Evolutionary conservation across 176 grass and related monocot species (phyloP).

Genomic region (Raddia distichophylla): DNA sequence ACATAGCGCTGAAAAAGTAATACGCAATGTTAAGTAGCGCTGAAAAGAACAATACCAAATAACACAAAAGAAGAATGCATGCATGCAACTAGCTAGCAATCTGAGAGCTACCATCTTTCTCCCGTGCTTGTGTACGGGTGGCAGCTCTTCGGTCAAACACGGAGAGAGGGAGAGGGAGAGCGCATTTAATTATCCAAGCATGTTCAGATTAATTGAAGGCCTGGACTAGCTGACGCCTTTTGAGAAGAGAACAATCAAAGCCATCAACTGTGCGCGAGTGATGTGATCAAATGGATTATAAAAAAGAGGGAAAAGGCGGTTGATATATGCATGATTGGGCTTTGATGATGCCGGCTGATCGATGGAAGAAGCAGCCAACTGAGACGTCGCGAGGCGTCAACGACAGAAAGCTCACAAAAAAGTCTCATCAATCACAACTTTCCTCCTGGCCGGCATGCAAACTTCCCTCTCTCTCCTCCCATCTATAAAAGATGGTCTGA

Average conservation of each 20-base stretch:
- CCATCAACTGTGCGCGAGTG: not conserved
- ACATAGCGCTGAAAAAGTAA: no score
- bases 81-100: not conserved
- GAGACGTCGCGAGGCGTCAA: not conserved
- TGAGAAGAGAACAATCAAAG: conserved; percentile 40
- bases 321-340: conserved; percentile 45
- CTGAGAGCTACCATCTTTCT: not conserved
- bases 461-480: not conserved
- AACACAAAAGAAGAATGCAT: not conserved
- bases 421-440: conserved; percentile 28
- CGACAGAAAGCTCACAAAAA: conserved; percentile 26
- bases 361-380: not conserved
- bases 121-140: not conserved
- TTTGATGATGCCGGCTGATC: conserved; percentile 32
- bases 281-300: conserved; percentile 18
- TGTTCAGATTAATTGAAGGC: conserved; percentile 3
- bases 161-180: not conserved
- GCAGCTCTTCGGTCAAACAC: conserved; percentile 29
- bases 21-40: no score
- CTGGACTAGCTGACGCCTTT: not conserved
- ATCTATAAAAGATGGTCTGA: not conserved
- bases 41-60: no score
- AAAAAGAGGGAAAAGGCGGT: not conserved
- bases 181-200: not conserved
- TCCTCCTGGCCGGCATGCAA: not conserved